Base-by-base conservation (phyloP, 306 rosid genomes). In the Vicia sativa region DNA sequence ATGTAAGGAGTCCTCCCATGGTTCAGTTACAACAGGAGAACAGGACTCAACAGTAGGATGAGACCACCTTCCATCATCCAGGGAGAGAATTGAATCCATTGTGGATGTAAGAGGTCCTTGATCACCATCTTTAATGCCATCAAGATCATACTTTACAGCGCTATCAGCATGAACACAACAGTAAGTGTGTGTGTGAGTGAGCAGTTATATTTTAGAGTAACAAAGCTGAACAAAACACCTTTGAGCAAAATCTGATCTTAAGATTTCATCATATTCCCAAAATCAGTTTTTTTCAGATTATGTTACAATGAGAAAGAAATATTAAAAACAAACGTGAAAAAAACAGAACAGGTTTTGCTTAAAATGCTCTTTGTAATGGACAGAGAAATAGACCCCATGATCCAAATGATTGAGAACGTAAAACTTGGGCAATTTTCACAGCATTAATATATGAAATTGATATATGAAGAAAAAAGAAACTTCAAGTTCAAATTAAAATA, bases 71-170 rank as follows among this genome's bases (percentile, higher is more conserved):
- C 99, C 92, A 74, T 88, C 96, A 69, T 87, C 89, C 87, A 95
- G 81, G 44, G 97, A 87, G 53, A 91, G 96, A 53, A 95, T 85
- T 9, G 97, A 86, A 13, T 90, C 96, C 95, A 95, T 82, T 67
- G 95, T 62, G 72, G 92, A 85, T 62, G 76, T 54, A 55, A 35
- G 77, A 60, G 74, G 79, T 28, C 79, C 88, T 72, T 80, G 78
- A 73, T 84, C 82, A 35, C 43, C 72, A 59, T 88, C 87, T 83
- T 86, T 85, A 68, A 79, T 79, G 48, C 81, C 88, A 85, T 76
- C 88, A 81, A 81, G 58, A 80, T 87, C 96, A 86, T 75, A 74
- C 43, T 83, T 78, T 75, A 77, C 96, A 74, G 78, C 80, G 75
- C 99, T 95, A 80, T 62, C 71, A 82, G 61, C 77, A 78, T 23